Base-by-base conservation (phyloP, 2,329 filamentous ascomycete species). In the Cordyceps fumosorosea region DNA sequence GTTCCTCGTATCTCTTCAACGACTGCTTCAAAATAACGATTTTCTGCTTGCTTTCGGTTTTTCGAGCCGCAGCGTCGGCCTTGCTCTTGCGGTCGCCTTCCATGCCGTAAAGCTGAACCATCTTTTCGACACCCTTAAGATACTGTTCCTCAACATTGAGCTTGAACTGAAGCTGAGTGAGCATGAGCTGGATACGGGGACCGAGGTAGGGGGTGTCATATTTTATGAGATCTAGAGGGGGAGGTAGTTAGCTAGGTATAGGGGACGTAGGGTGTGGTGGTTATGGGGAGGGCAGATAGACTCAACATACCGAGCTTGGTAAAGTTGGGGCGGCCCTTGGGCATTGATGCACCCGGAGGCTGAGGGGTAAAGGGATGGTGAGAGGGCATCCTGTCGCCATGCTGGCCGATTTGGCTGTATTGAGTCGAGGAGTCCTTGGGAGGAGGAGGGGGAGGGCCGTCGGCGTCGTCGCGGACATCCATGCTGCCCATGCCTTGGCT, bases 131-230 rank as follows among this genome's bases (percentile, higher is more conserved):
- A 65, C 95, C 95, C 72, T 96, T 96, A 67, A 98, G 92, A 77
- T 99, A 99, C 77, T 99, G 95, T 74, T 97, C 96, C 75, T 99
- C 95, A 32, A 99, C 95, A 67, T 95, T 96, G 65, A 99, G 84
- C 79, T 99, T 99, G 81, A 99, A 99, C 76, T 98, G 92, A 66
- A 99, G 88, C 76, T 99, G 95, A 54, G 95, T 96, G 71, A 99
- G 81, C 95, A 99, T 99, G 71, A 98, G 89, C 79, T 99, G 95
- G 71, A 99, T 99, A 68, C 96, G 92, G 64, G 95, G 93, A 40
- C 95, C 95, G 65, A 99, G 87, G 74, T 97, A 91, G 20, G 90
- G 90, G 37, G 93, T 97, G 73, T 99, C 95, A 77, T 96, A 96
- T 85, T 98, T 98, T 79, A 99, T 97, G 66, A 99, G 81, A 77